Conservation (phyloP, 495 filamentous ascomycete species). For the Podospora tetraspora region DNA sequence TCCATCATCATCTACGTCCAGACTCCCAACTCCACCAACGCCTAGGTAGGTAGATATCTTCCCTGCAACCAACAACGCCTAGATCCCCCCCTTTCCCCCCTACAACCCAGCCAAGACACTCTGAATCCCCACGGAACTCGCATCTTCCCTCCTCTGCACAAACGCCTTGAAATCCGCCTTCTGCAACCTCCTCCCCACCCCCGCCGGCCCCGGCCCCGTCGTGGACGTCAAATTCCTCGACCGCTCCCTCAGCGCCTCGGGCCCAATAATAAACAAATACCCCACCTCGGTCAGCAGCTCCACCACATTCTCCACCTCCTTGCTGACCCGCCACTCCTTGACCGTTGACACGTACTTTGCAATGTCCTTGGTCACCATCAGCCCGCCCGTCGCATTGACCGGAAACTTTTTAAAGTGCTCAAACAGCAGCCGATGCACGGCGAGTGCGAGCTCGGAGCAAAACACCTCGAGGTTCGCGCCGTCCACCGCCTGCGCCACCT, state of each 20-base stretch:
- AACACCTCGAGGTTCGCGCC: conserved; percentile 72
- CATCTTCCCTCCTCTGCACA: conserved; percentile 77
- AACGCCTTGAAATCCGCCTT: conserved; percentile 79
- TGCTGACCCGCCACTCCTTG: conserved; percentile 68
- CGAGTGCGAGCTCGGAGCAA: conserved; percentile 76
- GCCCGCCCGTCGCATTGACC: conserved; percentile 82
- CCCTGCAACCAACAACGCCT: too few relatives aligned
- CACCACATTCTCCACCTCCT: conserved; percentile 64
- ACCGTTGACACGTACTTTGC: conserved; percentile 82
- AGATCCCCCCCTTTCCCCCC: background rate
- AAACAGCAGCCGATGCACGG: conserved; percentile 69
- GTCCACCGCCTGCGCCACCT: conserved; percentile 62
- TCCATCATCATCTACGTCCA: background rate
- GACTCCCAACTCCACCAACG: background rate
- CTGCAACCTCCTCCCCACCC: conserved; percentile 44
- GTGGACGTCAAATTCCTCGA: conserved; percentile 50
- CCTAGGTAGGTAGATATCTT: background rate
- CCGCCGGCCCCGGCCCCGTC: conserved; percentile 26
- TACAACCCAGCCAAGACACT: conserved; percentile 57
- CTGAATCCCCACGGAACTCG: conserved; percentile 72
- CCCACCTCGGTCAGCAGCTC: conserved; percentile 89
- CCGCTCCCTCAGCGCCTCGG: conserved; percentile 79
- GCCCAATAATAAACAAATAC: conserved; percentile 92
- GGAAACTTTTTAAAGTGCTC: conserved; percentile 92
- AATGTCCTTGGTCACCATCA: conserved; percentile 95